Percentiles rank a stretch among this genome's conserved stretches.
phyloP scores from a whole-genome alignment of 1,139 yeast genomes.

The Blastobotrys capitulatus region DNA sequence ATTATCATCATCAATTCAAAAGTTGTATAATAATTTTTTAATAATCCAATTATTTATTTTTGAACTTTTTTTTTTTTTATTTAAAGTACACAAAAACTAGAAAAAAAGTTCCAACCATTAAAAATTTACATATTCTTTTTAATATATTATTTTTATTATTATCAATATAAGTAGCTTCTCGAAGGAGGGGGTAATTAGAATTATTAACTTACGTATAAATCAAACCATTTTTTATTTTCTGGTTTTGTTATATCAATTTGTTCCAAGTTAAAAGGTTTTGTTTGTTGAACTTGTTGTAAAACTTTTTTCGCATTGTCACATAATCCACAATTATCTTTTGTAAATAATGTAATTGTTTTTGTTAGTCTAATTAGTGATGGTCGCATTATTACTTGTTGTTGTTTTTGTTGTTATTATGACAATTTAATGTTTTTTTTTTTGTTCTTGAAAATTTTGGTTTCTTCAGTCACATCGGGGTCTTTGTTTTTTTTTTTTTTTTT shows the following conservation, averaged over 20 bases:
- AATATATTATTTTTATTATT: not conserved
- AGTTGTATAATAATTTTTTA: too few relatives aligned
- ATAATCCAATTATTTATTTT: too few relatives aligned
- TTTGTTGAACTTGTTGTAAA: conserved; percentile 39
- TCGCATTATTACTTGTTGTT: conserved; percentile 4
- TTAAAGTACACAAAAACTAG: too few relatives aligned
- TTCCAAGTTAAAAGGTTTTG: conserved; percentile 17
- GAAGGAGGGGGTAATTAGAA: too few relatives aligned
- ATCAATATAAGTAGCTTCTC: not conserved
- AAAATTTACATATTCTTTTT: not conserved
- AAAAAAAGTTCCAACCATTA: too few relatives aligned
- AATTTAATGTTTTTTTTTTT: not conserved
- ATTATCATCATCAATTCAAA: too few relatives aligned
- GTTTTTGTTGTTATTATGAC: not conserved
- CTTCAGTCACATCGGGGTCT: too few relatives aligned
- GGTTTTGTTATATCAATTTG: conserved; percentile 66
- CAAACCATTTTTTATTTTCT: conserved; percentile 69
- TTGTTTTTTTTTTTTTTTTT: too few relatives aligned
- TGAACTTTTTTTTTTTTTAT: too few relatives aligned
- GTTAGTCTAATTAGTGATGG: not conserved
- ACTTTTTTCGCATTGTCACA: conserved; percentile 68
- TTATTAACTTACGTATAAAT: conserved; percentile 49
- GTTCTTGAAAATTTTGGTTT: not conserved
- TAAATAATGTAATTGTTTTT: conserved; percentile 52
- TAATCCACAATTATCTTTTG: conserved; percentile 73